A percentile compares a stretch with the other conserved stretches of the same genome.
These are phyloP conservation scores for Pseudopyrenochaeta lycopersici DNA, from an alignment of 2,329 filamentous ascomycete genomes.

Conservation along the genomic window DNA sequence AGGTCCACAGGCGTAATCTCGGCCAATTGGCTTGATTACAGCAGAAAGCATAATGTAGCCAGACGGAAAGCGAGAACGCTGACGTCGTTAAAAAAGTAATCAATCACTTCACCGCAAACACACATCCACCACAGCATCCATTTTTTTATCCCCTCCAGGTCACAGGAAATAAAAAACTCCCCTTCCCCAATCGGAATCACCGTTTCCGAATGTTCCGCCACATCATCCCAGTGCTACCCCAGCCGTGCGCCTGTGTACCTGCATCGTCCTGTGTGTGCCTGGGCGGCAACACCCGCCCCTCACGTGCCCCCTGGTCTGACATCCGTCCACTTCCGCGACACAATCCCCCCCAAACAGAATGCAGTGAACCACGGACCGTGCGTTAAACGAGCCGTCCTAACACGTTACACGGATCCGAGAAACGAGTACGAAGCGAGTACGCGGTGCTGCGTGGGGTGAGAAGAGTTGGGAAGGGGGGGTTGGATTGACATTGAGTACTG, in stretches of 20 bases:
- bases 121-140: no score
- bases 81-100: no score
- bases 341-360: no score
- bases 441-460: no score
- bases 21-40: neutral
- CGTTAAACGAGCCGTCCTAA: no score
- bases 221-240: no score
- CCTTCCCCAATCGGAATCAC: neutral
- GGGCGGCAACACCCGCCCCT: neutral
- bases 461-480: neutral
- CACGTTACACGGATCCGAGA: neutral
- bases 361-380: no score
- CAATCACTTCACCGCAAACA: no score
- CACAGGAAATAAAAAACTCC: neutral
- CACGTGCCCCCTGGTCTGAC: neutral
- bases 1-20: no score
- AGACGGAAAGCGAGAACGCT: neutral
- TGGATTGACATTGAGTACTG: neutral
- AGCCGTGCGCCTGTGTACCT: neutral
- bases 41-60: neutral
- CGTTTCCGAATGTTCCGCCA: neutral
- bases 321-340: conserved; percentile 1
- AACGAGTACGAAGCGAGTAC: neutral
- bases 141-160: no score
- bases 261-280: neutral